A percentile compares a stretch with the other conserved stretches of the same genome.
Evolutionary conservation across 2,329 filamentous ascomycete species (phyloP).

Genomic region (Pestalotiopsis sp.): DNA sequence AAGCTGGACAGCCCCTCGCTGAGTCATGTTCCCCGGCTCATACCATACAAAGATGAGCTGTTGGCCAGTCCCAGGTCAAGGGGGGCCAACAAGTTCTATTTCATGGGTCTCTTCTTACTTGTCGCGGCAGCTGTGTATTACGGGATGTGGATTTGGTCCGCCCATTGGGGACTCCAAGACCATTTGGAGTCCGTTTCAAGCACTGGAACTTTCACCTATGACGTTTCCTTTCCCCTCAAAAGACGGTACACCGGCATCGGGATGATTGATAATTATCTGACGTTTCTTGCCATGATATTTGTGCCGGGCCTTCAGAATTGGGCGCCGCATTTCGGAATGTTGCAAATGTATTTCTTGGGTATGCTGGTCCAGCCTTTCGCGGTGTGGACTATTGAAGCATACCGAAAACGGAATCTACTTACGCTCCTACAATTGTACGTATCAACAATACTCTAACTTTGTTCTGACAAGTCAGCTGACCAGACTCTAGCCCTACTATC

Average conservation of each 20-base stretch:
- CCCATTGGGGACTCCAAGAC: neutral
- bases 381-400: neutral
- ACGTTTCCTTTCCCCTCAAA: neutral
- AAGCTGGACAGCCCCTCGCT: neutral
- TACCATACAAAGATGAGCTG: conserved; percentile 1
- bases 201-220: neutral
- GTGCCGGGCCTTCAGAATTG: neutral
- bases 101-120: neutral
- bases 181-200: neutral
- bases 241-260: neutral
- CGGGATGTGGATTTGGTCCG: neutral
- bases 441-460: neutral
- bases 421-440: neutral
- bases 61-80: neutral
- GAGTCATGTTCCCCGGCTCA: neutral
- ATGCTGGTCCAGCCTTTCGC: neutral
- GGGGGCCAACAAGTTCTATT: neutral
- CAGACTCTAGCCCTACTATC: neutral
- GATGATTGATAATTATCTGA: neutral
- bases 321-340: neutral
- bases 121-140: neutral
- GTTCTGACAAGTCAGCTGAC: neutral
- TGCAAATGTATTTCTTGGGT: neutral
- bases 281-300: neutral
- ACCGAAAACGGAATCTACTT: neutral